Evolutionary conservation across 306 rosid species (phyloP).

Genomic region (Malus sylvestris): DNA sequence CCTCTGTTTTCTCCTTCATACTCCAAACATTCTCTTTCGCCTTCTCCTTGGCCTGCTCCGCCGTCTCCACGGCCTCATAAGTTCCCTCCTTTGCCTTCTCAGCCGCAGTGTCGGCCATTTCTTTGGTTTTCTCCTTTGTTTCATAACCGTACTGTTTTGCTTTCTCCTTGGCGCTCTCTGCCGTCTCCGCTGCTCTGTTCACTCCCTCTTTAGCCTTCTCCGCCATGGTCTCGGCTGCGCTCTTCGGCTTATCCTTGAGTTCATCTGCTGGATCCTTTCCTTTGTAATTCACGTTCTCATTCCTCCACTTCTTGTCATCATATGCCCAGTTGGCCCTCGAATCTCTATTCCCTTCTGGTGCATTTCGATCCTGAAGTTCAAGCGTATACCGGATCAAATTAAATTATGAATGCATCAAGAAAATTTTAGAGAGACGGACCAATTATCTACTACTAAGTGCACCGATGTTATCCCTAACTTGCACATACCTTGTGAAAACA

Average conservation of each 20-base stretch:
- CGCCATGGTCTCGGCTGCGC: background rate
- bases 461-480: too few relatives aligned
- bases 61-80: slow-evolving; percentile 7
- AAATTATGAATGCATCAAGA: background rate
- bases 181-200: slow-evolving; percentile 12
- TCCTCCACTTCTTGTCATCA: slow-evolving; percentile 18
- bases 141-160: slow-evolving; percentile 13
- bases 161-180: slow-evolving; percentile 31
- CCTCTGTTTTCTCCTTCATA: slow-evolving; percentile 24
- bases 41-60: slow-evolving; percentile 32
- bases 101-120: background rate
- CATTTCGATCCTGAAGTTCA: slow-evolving; percentile 38
- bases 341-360: slow-evolving; percentile 19
- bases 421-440: too few relatives aligned
- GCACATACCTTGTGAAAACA: too few relatives aligned
- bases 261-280: slow-evolving; percentile 6
- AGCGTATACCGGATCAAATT: background rate
- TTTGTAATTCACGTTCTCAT: slow-evolving; percentile 1
- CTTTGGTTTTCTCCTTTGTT: slow-evolving; percentile 29
- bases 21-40: slow-evolving; percentile 23
- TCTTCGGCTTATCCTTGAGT: slow-evolving; percentile 4
- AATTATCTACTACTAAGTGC: too few relatives aligned
- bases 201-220: slow-evolving; percentile 26
- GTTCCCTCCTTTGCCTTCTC: slow-evolving; percentile 24
- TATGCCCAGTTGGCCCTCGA: slow-evolving; percentile 8